phyloP scores from a whole-genome alignment of 768 basidiomycete species.

The Tulasnella sp. region DNA sequence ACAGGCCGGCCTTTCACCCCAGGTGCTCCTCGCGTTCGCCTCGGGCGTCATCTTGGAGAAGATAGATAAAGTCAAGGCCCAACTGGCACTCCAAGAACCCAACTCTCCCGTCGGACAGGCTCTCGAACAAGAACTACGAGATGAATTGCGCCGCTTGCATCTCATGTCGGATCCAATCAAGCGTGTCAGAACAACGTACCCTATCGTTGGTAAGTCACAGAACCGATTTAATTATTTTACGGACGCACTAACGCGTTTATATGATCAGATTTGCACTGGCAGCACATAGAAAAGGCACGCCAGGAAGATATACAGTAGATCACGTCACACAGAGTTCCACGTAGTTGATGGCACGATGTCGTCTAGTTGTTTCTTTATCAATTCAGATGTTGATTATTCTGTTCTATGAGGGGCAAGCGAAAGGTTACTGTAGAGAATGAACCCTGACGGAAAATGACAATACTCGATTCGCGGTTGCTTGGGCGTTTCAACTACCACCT shows the following conservation, averaged over 20 bases:
- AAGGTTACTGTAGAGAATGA: not conserved
- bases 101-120: not conserved
- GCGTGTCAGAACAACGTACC: slow-evolving; percentile 3
- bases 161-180: not conserved
- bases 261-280: not conserved
- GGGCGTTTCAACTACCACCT: not conserved
- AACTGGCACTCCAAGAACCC: not conserved
- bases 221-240: not conserved
- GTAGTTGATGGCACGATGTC: not conserved
- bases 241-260: not conserved
- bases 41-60: not conserved
- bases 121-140: not conserved
- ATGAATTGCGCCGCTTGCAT: not conserved
- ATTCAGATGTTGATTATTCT: not conserved
- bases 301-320: not conserved
- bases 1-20: not conserved
- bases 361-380: not conserved
- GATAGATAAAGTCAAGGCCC: not conserved
- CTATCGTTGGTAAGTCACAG: not conserved
- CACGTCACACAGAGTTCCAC: not conserved
- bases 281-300: not conserved
- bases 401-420: not conserved
- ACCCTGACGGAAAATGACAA: too few relatives aligned
- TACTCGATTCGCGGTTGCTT: too few relatives aligned
- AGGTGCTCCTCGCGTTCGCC: slow-evolving; percentile 5